phyloP scores from a whole-genome alignment of 2,329 filamentous ascomycete species.

The Ambrosiella beaveri region DNA sequence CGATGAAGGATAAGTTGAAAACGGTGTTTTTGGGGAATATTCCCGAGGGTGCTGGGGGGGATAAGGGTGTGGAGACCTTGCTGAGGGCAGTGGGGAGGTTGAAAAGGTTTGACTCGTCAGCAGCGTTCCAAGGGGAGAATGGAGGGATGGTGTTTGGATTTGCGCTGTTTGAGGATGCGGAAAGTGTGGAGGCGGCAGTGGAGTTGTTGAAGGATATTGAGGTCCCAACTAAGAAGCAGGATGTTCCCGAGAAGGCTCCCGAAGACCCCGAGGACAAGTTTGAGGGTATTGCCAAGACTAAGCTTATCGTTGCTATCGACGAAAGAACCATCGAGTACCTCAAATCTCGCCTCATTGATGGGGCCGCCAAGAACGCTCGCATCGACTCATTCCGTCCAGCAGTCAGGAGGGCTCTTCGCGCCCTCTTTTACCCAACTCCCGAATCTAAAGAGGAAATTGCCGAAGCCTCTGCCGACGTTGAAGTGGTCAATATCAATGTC shows the following conservation, averaged over 20 bases:
- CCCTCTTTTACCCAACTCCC: constrained; percentile 50
- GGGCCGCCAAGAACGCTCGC: constrained; percentile 34
- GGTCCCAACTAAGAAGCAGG: constrained; percentile 64
- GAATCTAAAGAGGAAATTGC: constrained; percentile 25
- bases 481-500: constrained; percentile 79
- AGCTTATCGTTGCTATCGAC: constrained; percentile 60
- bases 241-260: constrained; percentile 26
- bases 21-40: constrained; percentile 85
- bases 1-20: constrained; percentile 74
- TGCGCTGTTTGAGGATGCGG: constrained; percentile 82
- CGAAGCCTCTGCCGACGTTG: constrained; percentile 50
- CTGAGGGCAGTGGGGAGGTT: constrained; percentile 61
- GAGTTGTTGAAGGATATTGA: constrained; percentile 70
- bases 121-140: constrained; percentile 32
- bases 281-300: constrained; percentile 48
- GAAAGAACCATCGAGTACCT: constrained; percentile 69
- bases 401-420: constrained; percentile 49
- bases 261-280: constrained; percentile 24
- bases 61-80: constrained; percentile 63
- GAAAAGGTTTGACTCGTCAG: constrained; percentile 68
- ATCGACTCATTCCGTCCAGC: constrained; percentile 51
- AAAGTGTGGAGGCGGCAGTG: constrained; percentile 70
- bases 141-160: constrained; percentile 85
- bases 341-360: constrained; percentile 42
- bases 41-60: constrained; percentile 54